Evolutionary conservation across 495 filamentous ascomycete species (phyloP).

Genomic region (Thozetella sp.): DNA sequence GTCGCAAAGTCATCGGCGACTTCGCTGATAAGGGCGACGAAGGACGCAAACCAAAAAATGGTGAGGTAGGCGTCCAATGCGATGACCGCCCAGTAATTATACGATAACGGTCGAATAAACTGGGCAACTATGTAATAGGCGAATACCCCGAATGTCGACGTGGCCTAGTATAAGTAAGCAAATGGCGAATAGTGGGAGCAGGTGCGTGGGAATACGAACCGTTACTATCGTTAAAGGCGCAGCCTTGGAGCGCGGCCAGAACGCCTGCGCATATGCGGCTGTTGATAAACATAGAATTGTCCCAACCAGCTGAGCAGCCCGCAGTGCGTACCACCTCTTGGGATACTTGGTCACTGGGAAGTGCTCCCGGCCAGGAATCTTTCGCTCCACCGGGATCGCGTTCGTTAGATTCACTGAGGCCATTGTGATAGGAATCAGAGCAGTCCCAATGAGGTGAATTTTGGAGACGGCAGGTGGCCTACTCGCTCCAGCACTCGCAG

Average conservation of each 20-base stretch:
- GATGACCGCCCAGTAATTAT: conserved; percentile 4
- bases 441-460: background rate
- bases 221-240: background rate
- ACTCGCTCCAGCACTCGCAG: background rate
- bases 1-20: background rate
- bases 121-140: background rate
- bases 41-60: background rate
- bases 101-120: background rate
- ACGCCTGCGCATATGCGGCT: background rate
- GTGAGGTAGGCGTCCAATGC: background rate
- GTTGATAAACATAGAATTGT: conserved; percentile 2
- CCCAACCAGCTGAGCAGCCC: background rate
- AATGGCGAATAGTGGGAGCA: background rate
- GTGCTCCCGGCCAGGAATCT: background rate
- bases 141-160: background rate
- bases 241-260: background rate
- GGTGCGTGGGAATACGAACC: background rate
- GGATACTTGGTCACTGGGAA: background rate
- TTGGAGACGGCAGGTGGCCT: background rate
- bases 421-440: background rate
- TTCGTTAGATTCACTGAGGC: background rate
- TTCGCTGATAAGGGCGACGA: background rate
- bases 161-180: background rate
- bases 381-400: background rate
- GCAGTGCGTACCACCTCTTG: background rate